Conservation (phyloP, 2,329 filamentous ascomycete species). For the Cladophialophora exuberans region DNA sequence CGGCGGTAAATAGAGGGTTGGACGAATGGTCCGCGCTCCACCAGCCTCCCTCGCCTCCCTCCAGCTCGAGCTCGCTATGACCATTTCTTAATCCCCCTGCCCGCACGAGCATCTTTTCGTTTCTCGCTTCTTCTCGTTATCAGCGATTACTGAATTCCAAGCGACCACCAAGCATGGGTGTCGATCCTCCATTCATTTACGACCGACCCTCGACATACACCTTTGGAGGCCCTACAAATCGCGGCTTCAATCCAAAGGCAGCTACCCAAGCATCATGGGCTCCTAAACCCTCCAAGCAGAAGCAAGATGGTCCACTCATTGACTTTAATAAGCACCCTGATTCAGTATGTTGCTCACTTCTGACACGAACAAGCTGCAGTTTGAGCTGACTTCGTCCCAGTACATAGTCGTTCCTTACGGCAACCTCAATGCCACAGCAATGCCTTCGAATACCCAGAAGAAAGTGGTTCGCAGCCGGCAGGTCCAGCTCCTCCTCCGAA, state of each 20-base stretch:
- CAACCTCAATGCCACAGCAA: constrained; percentile 63
- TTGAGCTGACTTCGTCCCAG: constrained; percentile 36
- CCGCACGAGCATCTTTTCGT: constrained; percentile 11
- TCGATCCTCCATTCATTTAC: constrained; percentile 74
- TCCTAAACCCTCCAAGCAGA: constrained; percentile 62
- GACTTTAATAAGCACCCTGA: constrained; percentile 87
- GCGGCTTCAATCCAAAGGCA: constrained; percentile 82
- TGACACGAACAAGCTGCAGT: not conserved
- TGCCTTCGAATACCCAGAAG: constrained; percentile 71
- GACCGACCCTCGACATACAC: constrained; percentile 58
- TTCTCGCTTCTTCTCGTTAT: not conserved
- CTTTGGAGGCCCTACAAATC: constrained; percentile 55
- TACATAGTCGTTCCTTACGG: constrained; percentile 63
- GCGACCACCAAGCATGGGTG: constrained; percentile 58
- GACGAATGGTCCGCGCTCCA: not conserved
- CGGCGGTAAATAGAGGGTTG: constrained; percentile 6
- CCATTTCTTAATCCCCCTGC: constrained; percentile 11
- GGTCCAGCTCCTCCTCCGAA: constrained; percentile 69
- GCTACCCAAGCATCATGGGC: constrained; percentile 78
- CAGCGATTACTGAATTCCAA: constrained; percentile 3
- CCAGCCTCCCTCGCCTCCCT: no score
- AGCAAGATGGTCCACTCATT: constrained; percentile 74
- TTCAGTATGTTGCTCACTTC: constrained; percentile 54
- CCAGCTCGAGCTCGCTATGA: constrained; percentile 1
- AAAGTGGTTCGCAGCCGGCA: constrained; percentile 71